These are phyloP conservation scores for Eucalyptus tenuipes DNA, from an alignment of 345 rosid genomes.

Conservation along the genomic window DNA sequence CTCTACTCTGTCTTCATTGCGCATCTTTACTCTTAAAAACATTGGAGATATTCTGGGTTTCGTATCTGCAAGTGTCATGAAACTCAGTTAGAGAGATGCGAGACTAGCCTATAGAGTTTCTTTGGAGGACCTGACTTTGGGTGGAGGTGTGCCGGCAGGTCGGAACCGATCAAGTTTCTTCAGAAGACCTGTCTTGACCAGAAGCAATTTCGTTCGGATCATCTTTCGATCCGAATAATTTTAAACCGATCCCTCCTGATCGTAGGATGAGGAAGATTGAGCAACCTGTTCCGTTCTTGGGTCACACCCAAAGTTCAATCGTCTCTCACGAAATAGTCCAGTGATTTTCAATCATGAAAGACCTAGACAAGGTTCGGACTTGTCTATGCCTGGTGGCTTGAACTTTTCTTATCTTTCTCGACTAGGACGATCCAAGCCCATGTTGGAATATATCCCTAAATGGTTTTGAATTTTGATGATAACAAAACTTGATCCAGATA, in stretches of 20 bases:
- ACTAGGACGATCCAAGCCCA: neutral
- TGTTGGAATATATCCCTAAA: neutral
- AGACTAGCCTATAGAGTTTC: neutral
- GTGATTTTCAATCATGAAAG: neutral
- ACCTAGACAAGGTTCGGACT: neutral
- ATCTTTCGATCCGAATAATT: neutral
- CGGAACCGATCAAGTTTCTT: neutral
- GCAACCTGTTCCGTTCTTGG: neutral
- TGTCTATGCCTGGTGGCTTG: neutral
- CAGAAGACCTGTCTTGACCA: neutral
- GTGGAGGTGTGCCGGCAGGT: neutral
- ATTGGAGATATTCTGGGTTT: no score
- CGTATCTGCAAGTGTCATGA: neutral
- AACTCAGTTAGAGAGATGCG: neutral
- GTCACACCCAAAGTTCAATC: neutral
- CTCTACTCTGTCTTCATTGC: neutral
- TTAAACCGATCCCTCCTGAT: neutral
- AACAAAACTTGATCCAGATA: neutral
- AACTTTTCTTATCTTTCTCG: neutral
- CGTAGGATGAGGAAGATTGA: neutral
- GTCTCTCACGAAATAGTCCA: neutral
- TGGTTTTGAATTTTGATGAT: neutral
- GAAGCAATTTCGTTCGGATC: neutral
- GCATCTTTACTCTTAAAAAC: neutral
- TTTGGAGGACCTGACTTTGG: neutral